Evolutionary conservation across 768 basidiomycete genomes (phyloP), one percentile per base, ranked within the genome.

Genomic region (Zangia roseola): DNA sequence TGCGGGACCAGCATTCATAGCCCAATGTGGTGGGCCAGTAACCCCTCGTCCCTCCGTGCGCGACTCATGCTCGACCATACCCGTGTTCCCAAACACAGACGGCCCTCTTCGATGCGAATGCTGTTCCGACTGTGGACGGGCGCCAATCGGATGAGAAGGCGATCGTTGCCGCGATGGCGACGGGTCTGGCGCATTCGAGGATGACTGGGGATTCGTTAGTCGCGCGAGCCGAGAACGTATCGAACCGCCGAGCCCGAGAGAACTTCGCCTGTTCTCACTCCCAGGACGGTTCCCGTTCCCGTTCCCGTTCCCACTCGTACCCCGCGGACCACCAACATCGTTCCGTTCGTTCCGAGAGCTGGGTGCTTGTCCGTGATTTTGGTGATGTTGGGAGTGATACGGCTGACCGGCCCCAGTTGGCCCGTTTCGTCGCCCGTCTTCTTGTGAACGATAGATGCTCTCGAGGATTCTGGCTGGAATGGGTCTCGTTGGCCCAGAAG

Each of bases 141-240:
- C 62, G 9, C 62, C 63, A 4, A 55, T 34, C 21, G 58, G 63
- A 49, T 54, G 63, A 12, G 62, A 42, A 1, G 63, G 57, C 16
- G 60, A 65, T 10, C 62, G 55, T n/a, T 44, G 63, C 33, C 49
- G 50, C 19, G 60, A 45, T n/a, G 51, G 5, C 8, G 60, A 13
- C 9, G 20, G 20, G 7, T 53, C 49, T 20, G 36, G 10, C 4
- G 28, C 4, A 20, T 44, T 59, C 33, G 53, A 28, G 5, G 58
- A 43, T 4, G 59, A 47, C 37, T 61, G 61, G 3, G 43, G 36
- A 41, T 52, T 55, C 35, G 62, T 49, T 14, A 63, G 33, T 16
- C 62, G 63, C 23, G 62, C 62, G 6, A 65, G 38, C 3, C 62
- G 57, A 26, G 60, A 65, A n/a, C 62, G 63, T 23, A 63, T 43